Percentiles rank a stretch among this genome's conserved stretches.
These are phyloP conservation scores for Cytospora piceae DNA, from an alignment of 2,329 filamentous ascomycete species.

Conservation along the genomic window DNA sequence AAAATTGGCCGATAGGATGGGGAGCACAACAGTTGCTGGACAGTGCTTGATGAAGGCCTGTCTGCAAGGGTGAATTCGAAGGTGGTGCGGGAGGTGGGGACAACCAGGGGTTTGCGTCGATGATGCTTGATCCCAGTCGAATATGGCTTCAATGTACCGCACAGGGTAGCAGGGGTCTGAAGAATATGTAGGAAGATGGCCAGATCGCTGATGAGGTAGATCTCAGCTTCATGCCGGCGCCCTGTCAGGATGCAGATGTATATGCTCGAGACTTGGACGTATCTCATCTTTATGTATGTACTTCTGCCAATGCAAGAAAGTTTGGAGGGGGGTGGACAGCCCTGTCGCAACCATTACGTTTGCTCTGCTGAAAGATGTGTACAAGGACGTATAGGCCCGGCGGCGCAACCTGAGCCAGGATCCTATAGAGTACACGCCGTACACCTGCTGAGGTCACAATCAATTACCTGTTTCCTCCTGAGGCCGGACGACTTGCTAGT, in stretches of 20 bases:
- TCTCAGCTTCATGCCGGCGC: slow-evolving; percentile 36
- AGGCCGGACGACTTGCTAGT: background rate
- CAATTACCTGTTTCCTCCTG: slow-evolving; percentile 5
- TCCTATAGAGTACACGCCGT: background rate
- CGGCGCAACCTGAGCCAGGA: slow-evolving; percentile 4
- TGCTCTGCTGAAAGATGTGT: slow-evolving; percentile 8
- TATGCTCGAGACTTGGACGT: slow-evolving; percentile 8
- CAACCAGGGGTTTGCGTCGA: slow-evolving; percentile 26
- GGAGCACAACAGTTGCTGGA: slow-evolving; percentile 8
- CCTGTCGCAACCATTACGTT: slow-evolving; percentile 10
- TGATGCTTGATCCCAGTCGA: slow-evolving; percentile 31
- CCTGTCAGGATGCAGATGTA: slow-evolving; percentile 26
- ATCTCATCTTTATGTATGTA: slow-evolving; percentile 11
- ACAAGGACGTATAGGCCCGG: slow-evolving; percentile 7
- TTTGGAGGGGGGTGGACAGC: slow-evolving; percentile 9
- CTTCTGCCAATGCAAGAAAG: slow-evolving; percentile 10
- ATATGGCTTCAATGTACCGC: slow-evolving; percentile 6
- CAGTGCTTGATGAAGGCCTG: slow-evolving; percentile 28
- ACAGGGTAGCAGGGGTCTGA: slow-evolving; percentile 29
- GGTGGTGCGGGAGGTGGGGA: slow-evolving; percentile 34
- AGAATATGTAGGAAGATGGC: slow-evolving; percentile 31
- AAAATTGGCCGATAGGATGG: slow-evolving; percentile 28
- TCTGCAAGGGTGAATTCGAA: slow-evolving; percentile 27
- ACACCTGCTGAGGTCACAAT: slow-evolving; percentile 12
- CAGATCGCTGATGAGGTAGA: slow-evolving; percentile 36